Base-by-base conservation (phyloP, 2,329 filamentous ascomycete species). In the Colletotrichum somersetense region DNA sequence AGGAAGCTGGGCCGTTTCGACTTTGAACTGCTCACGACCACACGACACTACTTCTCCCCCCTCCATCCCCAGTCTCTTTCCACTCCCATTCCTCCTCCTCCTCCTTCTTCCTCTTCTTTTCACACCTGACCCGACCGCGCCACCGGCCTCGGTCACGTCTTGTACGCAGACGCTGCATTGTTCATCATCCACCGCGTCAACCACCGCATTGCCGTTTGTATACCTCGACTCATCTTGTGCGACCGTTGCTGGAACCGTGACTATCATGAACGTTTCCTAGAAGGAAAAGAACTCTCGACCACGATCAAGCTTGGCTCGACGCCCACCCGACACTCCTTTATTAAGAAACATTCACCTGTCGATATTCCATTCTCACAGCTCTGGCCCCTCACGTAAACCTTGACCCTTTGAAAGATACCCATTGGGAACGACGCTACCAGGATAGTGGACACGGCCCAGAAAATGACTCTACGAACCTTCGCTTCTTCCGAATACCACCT, bases 211-310 rank as follows among this genome's bases (percentile, higher is more conserved):
- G 62, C 67, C 62, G 71, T 18, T 46, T 67, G 67, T 62, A 57
- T 50, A 59, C 50, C 50, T 67, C 62, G 53, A 38, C 50, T 35
- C 40, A 46, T n/a, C 64, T 56, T 66, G 71, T 67, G 58, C 67
- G 57, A 73, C 71, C 42, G 55, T 56, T 64, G 57, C 62, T 53
- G 67, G 56, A 67, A 58, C 59, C 59, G 38, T 61, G 56, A 70
- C 55, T 71, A 73, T 67, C 71, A 73, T 73, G 71, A 73, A 58
- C 62, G 44, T 62, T 58, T 71, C 67, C 71, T 73, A 71, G 67
- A 71, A 67, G 71, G 67, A 73, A 73, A 57, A 65, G 53, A 40
- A 58, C 55, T 33, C 57, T 62, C 66, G 48, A 44, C 55, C 55
- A 70, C 67, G 52, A 67, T 48, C 71, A 62, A 67, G 55, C 61